Percentiles rank a stretch among this genome's conserved stretches.
Conservation (phyloP, 176 grass and related monocot species). For the Hyparrhenia diplandra region DNA sequence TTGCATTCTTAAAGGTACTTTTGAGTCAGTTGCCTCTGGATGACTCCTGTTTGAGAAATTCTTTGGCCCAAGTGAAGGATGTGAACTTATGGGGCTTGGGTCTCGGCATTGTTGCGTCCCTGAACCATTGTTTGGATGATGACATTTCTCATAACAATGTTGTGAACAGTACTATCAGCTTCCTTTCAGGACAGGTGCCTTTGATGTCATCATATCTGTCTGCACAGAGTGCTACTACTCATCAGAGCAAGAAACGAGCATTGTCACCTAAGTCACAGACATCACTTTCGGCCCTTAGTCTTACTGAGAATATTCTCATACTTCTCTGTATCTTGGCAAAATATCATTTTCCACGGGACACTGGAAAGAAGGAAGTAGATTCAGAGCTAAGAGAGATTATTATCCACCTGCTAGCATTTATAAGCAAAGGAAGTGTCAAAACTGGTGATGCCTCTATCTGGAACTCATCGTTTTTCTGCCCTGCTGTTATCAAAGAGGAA, state of each 20-base stretch:
- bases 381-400: slow-evolving; percentile 70
- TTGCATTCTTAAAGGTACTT: slow-evolving; percentile 65
- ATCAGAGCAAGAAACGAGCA: slow-evolving; percentile 60
- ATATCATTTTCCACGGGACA: slow-evolving; percentile 46
- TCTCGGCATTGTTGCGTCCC: slow-evolving; percentile 61
- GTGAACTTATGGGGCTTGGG: slow-evolving; percentile 58
- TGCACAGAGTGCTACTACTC: slow-evolving; percentile 46
- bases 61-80: slow-evolving; percentile 47
- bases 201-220: slow-evolving; percentile 78
- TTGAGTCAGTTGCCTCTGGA: slow-evolving; percentile 50
- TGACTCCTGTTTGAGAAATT: slow-evolving; percentile 45
- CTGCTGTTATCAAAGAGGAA: slow-evolving; percentile 65
- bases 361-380: slow-evolving; percentile 55
- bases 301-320: slow-evolving; percentile 71
- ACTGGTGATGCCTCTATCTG: slow-evolving; percentile 31
- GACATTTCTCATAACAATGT: slow-evolving; percentile 52
- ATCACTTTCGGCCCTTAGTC: slow-evolving; percentile 57
- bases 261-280: slow-evolving; percentile 47
- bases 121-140: slow-evolving; percentile 70
- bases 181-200: slow-evolving; percentile 65
- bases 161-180: slow-evolving; percentile 44
- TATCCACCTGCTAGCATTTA: slow-evolving; percentile 88
- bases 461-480: slow-evolving; percentile 44
- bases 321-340: slow-evolving; percentile 75
- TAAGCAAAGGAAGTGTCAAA: slow-evolving; percentile 64